These are phyloP conservation scores for Coniella vitis DNA, from an alignment of 2,329 filamentous ascomycete species.

Conservation along the genomic window DNA sequence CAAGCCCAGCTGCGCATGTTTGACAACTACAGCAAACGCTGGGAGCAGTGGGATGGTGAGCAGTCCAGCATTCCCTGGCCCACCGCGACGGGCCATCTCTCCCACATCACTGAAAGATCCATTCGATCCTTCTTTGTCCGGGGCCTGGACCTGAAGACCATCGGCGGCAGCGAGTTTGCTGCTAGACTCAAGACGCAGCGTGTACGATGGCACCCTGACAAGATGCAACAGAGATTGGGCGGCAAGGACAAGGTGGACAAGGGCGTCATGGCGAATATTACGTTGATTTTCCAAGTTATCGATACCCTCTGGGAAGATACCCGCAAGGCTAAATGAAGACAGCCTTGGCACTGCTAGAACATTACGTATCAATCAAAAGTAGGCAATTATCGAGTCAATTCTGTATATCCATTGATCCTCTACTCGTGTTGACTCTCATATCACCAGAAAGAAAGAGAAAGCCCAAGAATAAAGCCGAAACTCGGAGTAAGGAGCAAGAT, in stretches of 20 bases:
- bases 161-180: conserved; percentile 39
- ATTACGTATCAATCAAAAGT: too few relatives aligned
- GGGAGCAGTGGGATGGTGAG: conserved; percentile 49
- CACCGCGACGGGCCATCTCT: conserved; percentile 51
- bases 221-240: conserved; percentile 85
- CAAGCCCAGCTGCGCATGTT: conserved; percentile 54
- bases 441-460: too few relatives aligned
- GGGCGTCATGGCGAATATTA: conserved; percentile 69
- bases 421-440: too few relatives aligned
- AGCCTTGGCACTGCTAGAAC: background rate
- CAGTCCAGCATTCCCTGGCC: conserved; percentile 61
- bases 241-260: conserved; percentile 64
- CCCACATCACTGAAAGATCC: conserved; percentile 49
- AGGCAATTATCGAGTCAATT: too few relatives aligned
- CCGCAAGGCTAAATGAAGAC: conserved; percentile 29
- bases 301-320: conserved; percentile 71
- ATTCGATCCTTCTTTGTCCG: conserved; percentile 64
- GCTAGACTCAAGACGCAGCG: conserved; percentile 70
- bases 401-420: too few relatives aligned
- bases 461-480: too few relatives aligned
- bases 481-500: too few relatives aligned
- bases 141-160: conserved; percentile 35
- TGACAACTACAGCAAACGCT: conserved; percentile 56
- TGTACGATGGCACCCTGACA: conserved; percentile 95
- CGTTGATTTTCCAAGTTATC: conserved; percentile 84